A percentile compares a stretch with the other conserved stretches of the same genome.
Conservation (phyloP, 2,329 filamentous ascomycete species). For the Talaromyces sp. region DNA sequence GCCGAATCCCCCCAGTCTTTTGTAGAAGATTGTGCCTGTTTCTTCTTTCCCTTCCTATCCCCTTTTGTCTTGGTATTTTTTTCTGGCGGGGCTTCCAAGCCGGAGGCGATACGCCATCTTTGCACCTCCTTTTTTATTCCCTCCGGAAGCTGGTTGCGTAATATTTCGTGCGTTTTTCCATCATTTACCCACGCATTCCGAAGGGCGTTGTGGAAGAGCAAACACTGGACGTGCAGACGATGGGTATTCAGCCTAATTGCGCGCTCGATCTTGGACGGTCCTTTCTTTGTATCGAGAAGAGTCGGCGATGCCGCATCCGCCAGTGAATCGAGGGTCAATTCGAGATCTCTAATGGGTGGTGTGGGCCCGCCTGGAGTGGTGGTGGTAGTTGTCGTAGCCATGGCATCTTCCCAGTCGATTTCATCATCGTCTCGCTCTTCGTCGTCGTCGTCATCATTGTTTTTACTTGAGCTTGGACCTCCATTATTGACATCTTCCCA, state of each 20-base stretch:
- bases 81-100: conserved; percentile 44
- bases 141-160: conserved; percentile 68
- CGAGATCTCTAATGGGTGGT: conserved; percentile 51
- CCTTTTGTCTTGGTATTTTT: conserved; percentile 34
- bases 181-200: conserved; percentile 83
- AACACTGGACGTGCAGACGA: conserved; percentile 77
- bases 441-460: conserved; percentile 30
- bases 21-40: conserved; percentile 35
- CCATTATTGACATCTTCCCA: conserved; percentile 7
- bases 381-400: conserved; percentile 35
- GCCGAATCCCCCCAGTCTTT: conserved; percentile 71
- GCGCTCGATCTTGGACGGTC: conserved; percentile 77
- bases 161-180: conserved; percentile 64
- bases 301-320: conserved; percentile 55
- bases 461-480: conserved; percentile 13
- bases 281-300: conserved; percentile 66
- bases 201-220: conserved; percentile 85
- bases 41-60: conserved; percentile 5
- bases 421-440: conserved; percentile 49
- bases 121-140: conserved; percentile 68
- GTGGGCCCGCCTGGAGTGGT: conserved; percentile 14
- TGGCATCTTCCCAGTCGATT: conserved; percentile 56
- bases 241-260: conserved; percentile 74
- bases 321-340: conserved; percentile 59
- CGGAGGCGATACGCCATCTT: conserved; percentile 66